Evolutionary conservation across 352 stramenopile species (phyloP).

Genomic region (Pythium volutum): DNA sequence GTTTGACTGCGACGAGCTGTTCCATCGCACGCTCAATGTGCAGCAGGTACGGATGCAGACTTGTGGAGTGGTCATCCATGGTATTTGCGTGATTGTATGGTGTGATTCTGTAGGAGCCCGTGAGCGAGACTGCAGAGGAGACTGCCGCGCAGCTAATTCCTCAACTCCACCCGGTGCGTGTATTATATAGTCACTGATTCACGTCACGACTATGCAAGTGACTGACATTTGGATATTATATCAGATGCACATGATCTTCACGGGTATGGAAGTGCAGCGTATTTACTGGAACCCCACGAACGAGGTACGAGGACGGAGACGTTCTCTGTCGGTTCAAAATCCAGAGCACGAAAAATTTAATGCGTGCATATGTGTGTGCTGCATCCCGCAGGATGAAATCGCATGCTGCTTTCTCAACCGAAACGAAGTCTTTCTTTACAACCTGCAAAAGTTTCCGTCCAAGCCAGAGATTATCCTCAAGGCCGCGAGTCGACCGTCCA

Average conservation of each 20-base stretch:
- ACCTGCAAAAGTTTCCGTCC: constrained; percentile 68
- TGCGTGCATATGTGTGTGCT: background rate
- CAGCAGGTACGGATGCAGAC: constrained; percentile 27
- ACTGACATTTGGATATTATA: background rate
- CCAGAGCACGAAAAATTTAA: too few relatives aligned
- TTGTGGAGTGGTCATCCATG: too few relatives aligned
- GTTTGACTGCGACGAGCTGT: constrained; percentile 81
- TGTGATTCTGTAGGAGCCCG: background rate
- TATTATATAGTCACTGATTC: background rate
- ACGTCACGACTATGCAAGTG: too few relatives aligned
- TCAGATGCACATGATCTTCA: constrained; percentile 78
- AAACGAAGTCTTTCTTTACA: constrained; percentile 76
- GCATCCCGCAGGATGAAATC: constrained; percentile 53
- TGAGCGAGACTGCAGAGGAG: background rate
- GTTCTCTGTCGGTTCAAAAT: background rate
- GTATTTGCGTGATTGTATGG: background rate
- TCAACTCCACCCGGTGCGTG: constrained; percentile 2
- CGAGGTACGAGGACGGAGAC: constrained; percentile 39
- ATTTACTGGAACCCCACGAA: constrained; percentile 79
- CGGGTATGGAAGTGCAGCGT: constrained; percentile 57
- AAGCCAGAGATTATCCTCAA: constrained; percentile 61
- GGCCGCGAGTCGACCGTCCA: constrained; percentile 60
- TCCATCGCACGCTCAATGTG: constrained; percentile 55
- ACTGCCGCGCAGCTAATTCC: background rate
- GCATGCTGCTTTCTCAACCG: constrained; percentile 66